Conservation (phyloP, 108 stramenopile genomes). For the Skeletonema potamos region DNA sequence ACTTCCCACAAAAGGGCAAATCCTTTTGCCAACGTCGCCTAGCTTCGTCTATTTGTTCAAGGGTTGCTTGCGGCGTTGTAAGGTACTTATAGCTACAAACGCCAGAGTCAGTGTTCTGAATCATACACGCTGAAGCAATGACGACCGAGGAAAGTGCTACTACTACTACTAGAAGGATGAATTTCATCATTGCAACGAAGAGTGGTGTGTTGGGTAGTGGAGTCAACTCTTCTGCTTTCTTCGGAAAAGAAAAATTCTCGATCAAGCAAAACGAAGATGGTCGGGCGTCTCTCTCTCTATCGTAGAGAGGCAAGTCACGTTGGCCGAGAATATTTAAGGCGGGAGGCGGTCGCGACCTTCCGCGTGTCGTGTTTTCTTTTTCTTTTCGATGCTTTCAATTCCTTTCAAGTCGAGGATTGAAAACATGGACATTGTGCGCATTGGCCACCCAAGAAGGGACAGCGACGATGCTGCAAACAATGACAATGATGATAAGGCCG, state of each 20-base stretch:
- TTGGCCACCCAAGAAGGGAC: not conserved
- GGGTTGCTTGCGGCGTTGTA: not conserved
- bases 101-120: conserved; percentile 37
- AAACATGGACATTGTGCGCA: not conserved
- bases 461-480: not conserved
- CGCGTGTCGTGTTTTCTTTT: no score
- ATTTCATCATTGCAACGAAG: not conserved
- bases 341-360: no score
- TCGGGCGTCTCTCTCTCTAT: no score
- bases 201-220: not conserved
- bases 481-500: no score
- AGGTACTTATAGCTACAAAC: conserved; percentile 21
- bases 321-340: no score
- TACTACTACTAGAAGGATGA: no score
- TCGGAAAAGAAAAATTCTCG: no score
- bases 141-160: not conserved
- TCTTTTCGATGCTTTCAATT: not conserved
- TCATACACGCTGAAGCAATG: conserved; percentile 22
- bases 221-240: no score
- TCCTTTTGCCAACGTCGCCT: conserved; percentile 2
- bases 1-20: conserved; percentile 41
- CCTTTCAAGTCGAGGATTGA: not conserved
- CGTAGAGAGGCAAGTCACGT: no score
- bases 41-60: not conserved
- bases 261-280: no score